phyloP scores from a whole-genome alignment of 176 grass and related monocot species.

The Oryza rufipogon region DNA sequence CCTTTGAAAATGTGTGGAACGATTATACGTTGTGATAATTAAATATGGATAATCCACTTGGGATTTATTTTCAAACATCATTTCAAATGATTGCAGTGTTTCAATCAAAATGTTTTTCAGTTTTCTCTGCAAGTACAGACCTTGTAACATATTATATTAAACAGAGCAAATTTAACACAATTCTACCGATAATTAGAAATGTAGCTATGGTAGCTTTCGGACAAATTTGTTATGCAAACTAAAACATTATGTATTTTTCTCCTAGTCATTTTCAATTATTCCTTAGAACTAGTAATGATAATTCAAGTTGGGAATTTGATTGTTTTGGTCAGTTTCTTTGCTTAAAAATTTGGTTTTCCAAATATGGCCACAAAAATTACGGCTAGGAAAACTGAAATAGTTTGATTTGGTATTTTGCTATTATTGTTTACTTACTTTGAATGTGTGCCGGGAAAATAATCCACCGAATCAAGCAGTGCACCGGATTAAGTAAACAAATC shows the following conservation, averaged over 20 bases:
- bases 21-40: neutral
- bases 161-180: neutral
- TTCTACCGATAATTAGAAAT: neutral
- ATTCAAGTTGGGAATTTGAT: neutral
- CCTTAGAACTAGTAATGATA: neutral
- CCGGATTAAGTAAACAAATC: neutral
- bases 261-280: too few species aligned
- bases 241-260: too few species aligned
- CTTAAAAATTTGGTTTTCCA: neutral
- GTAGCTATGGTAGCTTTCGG: neutral
- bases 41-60: neutral
- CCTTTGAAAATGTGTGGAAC: neutral
- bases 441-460: neutral
- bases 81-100: neutral
- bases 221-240: neutral
- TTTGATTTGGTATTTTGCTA: neutral
- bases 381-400: neutral
- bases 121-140: neutral
- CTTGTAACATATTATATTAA: neutral
- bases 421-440: neutral
- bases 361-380: neutral
- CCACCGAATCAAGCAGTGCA: neutral
- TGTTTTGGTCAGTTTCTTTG: neutral
- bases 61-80: neutral
- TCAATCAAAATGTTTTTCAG: neutral